Conservation (phyloP, 2,329 filamentous ascomycete species). For the Colletotrichum cordylinicola region DNA sequence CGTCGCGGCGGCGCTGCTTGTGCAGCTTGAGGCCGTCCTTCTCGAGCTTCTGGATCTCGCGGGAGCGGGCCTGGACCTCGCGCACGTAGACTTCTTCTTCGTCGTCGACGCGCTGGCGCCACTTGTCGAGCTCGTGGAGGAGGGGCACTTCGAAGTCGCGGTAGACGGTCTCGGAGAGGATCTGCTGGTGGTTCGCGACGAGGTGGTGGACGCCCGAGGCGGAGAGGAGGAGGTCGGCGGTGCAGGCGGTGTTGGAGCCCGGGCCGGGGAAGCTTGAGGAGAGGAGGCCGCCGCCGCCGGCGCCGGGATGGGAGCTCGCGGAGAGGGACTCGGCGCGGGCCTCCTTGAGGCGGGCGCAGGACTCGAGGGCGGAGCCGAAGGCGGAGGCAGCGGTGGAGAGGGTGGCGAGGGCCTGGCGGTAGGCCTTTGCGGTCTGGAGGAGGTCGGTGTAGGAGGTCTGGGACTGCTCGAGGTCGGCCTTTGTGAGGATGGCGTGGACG, state of each 20-base stretch:
- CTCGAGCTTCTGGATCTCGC: slow-evolving; percentile 68
- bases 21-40: slow-evolving; percentile 70
- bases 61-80: slow-evolving; percentile 58
- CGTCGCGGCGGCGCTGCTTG: slow-evolving; percentile 63
- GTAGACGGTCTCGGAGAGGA: slow-evolving; percentile 73
- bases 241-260: slow-evolving; percentile 54
- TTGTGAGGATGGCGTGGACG: slow-evolving; percentile 65
- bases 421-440: slow-evolving; percentile 66
- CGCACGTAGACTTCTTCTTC: slow-evolving; percentile 67
- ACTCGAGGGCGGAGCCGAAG: slow-evolving; percentile 69
- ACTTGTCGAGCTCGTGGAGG: slow-evolving; percentile 72
- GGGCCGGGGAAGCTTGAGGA: slow-evolving; percentile 51
- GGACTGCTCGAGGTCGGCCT: slow-evolving; percentile 67
- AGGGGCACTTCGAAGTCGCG: slow-evolving; percentile 72
- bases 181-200: slow-evolving; percentile 73
- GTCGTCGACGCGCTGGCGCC: slow-evolving; percentile 67
- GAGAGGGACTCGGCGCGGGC: slow-evolving; percentile 63
- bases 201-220: slow-evolving; percentile 71
- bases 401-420: slow-evolving; percentile 65
- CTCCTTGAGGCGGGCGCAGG: slow-evolving; percentile 73
- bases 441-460: slow-evolving; percentile 69
- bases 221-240: slow-evolving; percentile 66
- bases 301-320: slow-evolving; percentile 34
- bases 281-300: slow-evolving; percentile 29
- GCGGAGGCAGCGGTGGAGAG: slow-evolving; percentile 66